Conservation (phyloP, 2,329 filamentous ascomycete genomes). For the Stachybotrys chartarum region DNA sequence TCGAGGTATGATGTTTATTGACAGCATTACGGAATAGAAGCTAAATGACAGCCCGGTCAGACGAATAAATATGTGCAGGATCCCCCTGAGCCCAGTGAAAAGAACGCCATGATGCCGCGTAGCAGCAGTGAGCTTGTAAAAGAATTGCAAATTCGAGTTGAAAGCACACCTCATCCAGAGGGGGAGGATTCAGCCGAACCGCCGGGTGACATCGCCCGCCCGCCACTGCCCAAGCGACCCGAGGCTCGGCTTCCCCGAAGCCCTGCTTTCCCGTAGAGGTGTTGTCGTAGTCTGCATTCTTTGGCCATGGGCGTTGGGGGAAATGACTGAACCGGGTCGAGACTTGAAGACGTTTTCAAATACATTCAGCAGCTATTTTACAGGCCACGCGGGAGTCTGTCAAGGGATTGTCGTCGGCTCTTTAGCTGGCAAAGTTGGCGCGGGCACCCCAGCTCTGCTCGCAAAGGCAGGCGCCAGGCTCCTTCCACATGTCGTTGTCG, state of each 20-base stretch:
- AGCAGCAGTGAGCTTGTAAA: not conserved
- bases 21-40: slow-evolving; percentile 36
- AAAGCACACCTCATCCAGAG: not conserved
- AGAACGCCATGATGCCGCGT: not conserved
- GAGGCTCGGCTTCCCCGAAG: slow-evolving; percentile 5
- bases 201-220: not conserved
- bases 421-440: slow-evolving; percentile 12
- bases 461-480: slow-evolving; percentile 57
- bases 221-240: slow-evolving; percentile 7
- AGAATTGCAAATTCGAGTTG: not conserved
- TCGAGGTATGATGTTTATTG: slow-evolving; percentile 7
- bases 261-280: not conserved
- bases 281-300: slow-evolving; percentile 5
- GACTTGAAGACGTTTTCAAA: slow-evolving; percentile 14
- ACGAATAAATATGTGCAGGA: slow-evolving; percentile 14
- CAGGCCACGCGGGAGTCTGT: slow-evolving; percentile 7
- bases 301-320: slow-evolving; percentile 5
- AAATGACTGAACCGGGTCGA: slow-evolving; percentile 14
- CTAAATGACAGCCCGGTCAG: slow-evolving; percentile 22
- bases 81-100: slow-evolving; percentile 5
- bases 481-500: slow-evolving; percentile 78
- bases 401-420: slow-evolving; percentile 10
- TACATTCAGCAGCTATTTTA: slow-evolving; percentile 18
- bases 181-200: not conserved
- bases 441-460: slow-evolving; percentile 73